Evolutionary conservation across 2,329 filamentous ascomycete genomes (phyloP).

Genomic region (Dichotomopilus funicola): DNA sequence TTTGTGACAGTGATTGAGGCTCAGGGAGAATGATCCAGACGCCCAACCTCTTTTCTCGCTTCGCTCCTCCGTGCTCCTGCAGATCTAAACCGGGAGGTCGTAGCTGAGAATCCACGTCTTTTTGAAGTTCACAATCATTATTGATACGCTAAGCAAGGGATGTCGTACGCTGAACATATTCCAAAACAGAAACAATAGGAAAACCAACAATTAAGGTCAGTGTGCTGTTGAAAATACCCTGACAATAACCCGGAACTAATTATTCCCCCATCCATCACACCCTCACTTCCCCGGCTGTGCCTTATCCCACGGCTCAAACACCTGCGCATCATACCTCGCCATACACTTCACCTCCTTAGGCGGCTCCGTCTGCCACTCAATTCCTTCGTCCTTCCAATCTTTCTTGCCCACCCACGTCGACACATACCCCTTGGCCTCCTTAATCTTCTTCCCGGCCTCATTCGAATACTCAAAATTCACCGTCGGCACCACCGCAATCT

Average conservation of each 20-base stretch:
- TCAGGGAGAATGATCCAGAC: too few relatives aligned
- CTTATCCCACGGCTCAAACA: constrained; percentile 38
- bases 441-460: constrained; percentile 38
- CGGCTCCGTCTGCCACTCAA: constrained; percentile 39
- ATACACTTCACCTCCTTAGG: constrained; percentile 45
- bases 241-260: background rate
- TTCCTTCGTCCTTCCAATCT: constrained; percentile 23
- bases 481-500: constrained; percentile 49
- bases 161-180: too few relatives aligned
- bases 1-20: too few relatives aligned
- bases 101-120: too few relatives aligned
- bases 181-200: too few relatives aligned
- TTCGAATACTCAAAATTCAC: constrained; percentile 51
- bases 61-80: too few relatives aligned
- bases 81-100: too few relatives aligned
- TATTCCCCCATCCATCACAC: background rate
- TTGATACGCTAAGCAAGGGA: too few relatives aligned
- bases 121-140: too few relatives aligned
- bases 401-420: constrained; percentile 24
- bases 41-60: too few relatives aligned
- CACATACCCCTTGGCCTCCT: constrained; percentile 45
- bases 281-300: constrained; percentile 13
- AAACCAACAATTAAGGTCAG: too few relatives aligned
- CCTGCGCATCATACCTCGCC: constrained; percentile 35
- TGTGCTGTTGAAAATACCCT: too few relatives aligned